Conservation (phyloP, 179 eudicot genomes). For the Monotropa hypopitys region DNA sequence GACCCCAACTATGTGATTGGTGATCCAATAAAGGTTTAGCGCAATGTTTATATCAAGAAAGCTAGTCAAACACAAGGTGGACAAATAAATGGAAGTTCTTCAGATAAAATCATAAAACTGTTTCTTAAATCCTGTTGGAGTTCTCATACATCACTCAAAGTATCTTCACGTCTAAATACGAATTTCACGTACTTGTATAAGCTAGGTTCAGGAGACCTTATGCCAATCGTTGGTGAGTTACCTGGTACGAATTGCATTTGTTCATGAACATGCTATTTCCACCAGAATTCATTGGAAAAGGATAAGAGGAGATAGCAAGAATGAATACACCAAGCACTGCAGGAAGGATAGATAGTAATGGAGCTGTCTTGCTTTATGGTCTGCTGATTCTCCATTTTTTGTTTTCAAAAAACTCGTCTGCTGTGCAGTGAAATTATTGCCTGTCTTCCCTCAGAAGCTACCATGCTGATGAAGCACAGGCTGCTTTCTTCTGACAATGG, state of each 20-base stretch:
- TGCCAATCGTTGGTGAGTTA: not conserved
- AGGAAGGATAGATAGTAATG: not conserved
- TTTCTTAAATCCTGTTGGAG: not conserved
- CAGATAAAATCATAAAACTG: not conserved
- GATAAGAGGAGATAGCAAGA: not conserved
- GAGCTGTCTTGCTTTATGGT: not conserved
- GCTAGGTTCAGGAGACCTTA: not conserved
- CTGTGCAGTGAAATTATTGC: constrained; percentile 21
- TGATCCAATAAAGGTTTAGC: too few species aligned
- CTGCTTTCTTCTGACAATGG: constrained; percentile 32
- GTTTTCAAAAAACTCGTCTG: too few species aligned
- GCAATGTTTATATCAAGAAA: not conserved
- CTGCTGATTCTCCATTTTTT: not conserved
- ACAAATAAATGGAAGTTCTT: not conserved
- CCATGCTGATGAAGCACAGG: constrained; percentile 16
- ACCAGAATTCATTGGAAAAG: not conserved
- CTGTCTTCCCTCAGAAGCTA: constrained; percentile 14
- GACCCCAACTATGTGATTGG: not conserved
- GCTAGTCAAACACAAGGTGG: not conserved
- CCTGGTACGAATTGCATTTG: not conserved
- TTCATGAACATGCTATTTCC: not conserved
- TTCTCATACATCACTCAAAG: not conserved
- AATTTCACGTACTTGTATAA: not conserved
- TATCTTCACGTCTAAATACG: not conserved
- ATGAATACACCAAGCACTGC: not conserved